phyloP scores from a whole-genome alignment of 139 green algal species.

The Pedinophyceae sp. region DNA sequence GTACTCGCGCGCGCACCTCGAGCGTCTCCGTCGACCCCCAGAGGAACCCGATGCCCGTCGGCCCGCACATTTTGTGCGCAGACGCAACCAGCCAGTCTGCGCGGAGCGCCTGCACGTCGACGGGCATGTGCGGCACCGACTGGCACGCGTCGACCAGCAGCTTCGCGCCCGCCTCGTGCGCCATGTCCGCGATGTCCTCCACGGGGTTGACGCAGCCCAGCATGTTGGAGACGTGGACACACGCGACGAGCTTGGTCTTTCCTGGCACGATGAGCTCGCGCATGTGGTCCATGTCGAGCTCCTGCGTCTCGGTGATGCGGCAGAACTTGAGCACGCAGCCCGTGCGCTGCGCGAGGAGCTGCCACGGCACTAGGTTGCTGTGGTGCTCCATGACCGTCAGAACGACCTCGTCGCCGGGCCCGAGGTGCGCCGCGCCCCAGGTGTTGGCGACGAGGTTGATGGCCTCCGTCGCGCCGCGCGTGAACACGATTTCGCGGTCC shows the following conservation, averaged over 20 bases:
- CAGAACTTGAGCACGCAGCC: constrained; percentile 48
- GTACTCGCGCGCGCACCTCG: too few relatives aligned
- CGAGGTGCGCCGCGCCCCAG: constrained; percentile 73
- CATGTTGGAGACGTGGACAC: constrained; percentile 89
- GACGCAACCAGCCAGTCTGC: constrained; percentile 89
- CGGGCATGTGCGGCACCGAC: constrained; percentile 82
- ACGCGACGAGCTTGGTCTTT: constrained; percentile 64
- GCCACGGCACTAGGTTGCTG: constrained; percentile 96
- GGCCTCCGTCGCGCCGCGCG: constrained; percentile 83
- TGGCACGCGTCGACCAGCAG: constrained; percentile 95
- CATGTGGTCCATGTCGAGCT: constrained; percentile 41
- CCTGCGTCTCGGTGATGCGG: constrained; percentile 6
- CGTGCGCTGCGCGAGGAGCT: constrained; percentile 69
- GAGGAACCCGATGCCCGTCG: constrained; percentile 94
- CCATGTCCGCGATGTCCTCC: constrained; percentile 33
- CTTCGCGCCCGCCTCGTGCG: constrained; percentile 44
- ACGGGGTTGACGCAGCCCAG: constrained; percentile 48
- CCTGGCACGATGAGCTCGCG: constrained; percentile 8
- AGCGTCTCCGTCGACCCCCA: constrained; percentile 42
- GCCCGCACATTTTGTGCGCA: constrained; percentile 92
- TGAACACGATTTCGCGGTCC: constrained; percentile 77
- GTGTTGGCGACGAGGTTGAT: constrained; percentile 94
- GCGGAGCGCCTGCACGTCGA: constrained; percentile 73
- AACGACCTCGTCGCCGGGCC: constrained; percentile 85
- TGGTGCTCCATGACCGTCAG: constrained; percentile 91